Conservation (phyloP, 1,284 basidiomycete genomes). For the Trichosporon sp. region DNA sequence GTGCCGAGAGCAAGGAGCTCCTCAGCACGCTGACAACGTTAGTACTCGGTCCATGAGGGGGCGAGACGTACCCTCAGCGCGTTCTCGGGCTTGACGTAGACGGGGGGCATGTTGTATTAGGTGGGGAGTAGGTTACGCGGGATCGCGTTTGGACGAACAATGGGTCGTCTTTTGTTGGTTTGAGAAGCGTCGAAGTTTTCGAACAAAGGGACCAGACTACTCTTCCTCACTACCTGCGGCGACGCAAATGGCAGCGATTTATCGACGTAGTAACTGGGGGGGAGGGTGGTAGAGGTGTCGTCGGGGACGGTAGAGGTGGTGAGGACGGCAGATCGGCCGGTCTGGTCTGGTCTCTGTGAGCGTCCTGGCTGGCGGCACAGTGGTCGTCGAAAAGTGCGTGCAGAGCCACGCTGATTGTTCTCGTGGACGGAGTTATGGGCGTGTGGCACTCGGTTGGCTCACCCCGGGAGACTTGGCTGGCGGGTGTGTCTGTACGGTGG, state of each 20-base stretch:
- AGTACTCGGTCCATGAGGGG: neutral
- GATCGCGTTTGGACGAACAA: conserved; percentile 11
- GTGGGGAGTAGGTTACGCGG: conserved; percentile 13
- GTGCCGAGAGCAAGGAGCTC: conserved; percentile 57
- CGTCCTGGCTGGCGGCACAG: neutral
- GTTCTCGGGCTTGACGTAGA: conserved; percentile 58
- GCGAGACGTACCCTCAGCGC: conserved; percentile 54
- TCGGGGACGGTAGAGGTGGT: conserved; percentile 22
- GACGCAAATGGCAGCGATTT: conserved; percentile 39
- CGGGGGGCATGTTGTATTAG: conserved; percentile 49
- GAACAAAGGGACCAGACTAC: conserved; percentile 34
- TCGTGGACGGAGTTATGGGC: conserved; percentile 4
- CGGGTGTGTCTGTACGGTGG: neutral
- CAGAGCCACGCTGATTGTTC: conserved; percentile 2
- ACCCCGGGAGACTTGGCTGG: neutral
- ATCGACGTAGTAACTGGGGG: conserved; percentile 38
- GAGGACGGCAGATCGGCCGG: conserved; percentile 19
- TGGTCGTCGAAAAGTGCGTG: conserved; percentile 16
- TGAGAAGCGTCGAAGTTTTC: conserved; percentile 9
- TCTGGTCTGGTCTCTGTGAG: conserved; percentile 1
- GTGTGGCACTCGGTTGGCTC: conserved; percentile 1
- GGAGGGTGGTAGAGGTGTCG: conserved; percentile 22
- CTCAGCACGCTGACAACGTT: conserved; percentile 50
- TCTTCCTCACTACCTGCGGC: conserved; percentile 43
- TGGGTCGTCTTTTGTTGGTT: conserved; percentile 21